Evolutionary conservation across 257 asterid genomes (phyloP).

Genomic region (Nicotiana benthamiana): DNA sequence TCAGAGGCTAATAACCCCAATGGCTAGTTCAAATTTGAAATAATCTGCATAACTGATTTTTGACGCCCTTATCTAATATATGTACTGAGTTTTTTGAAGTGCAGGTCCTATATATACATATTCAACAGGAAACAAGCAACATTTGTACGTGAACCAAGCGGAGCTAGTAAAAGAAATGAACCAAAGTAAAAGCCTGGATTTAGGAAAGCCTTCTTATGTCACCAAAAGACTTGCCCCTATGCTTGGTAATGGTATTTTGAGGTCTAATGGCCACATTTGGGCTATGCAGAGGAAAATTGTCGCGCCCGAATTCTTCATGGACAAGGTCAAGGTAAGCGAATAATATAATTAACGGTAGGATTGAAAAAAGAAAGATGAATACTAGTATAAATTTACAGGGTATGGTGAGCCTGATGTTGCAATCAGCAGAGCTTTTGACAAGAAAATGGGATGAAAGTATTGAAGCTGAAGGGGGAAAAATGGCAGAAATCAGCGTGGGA

Average conservation of each 20-base stretch:
- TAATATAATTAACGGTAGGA: background rate
- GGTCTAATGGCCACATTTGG: conserved; percentile 78
- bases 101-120: conserved; percentile 64
- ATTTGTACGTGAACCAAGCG: conserved; percentile 64
- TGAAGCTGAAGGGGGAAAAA: conserved; percentile 29
- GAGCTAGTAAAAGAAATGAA: conserved; percentile 76
- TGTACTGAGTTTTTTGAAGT: background rate
- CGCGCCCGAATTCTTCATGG: conserved; percentile 75
- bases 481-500: conserved; percentile 53
- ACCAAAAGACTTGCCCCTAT: conserved; percentile 81
- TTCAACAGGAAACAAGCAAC: conserved; percentile 69
- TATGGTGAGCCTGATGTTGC: conserved; percentile 67
- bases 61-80: no score
- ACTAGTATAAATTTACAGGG: conserved; percentile 30
- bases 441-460: conserved; percentile 48
- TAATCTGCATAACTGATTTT: no score
- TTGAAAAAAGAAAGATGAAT: background rate
- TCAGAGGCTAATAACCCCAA: no score
- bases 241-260: conserved; percentile 83
- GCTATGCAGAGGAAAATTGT: conserved; percentile 71
- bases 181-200: conserved; percentile 31
- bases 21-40: no score
- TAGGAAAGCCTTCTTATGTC: conserved; percentile 75
- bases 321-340: conserved; percentile 70
- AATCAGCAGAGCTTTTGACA: conserved; percentile 40